Percentiles rank a stretch among this genome's conserved stretches.
phyloP scores from a whole-genome alignment of 2,329 filamentous ascomycete species.

The Xylaria sp. region DNA sequence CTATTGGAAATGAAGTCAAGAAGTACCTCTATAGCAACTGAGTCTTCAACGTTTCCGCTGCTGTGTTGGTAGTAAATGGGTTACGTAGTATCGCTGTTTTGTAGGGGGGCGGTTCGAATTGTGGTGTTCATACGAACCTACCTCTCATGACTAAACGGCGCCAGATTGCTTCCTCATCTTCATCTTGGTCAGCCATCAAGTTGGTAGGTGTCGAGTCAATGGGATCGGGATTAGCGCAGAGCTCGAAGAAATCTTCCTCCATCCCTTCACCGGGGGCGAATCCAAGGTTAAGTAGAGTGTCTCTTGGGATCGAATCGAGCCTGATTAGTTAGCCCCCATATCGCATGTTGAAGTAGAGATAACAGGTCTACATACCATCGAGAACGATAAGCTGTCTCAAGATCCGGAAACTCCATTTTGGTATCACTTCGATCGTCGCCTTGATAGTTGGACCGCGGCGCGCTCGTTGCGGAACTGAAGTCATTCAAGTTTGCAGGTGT shows the following conservation, averaged over 20 bases:
- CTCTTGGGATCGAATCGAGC: conserved; percentile 48
- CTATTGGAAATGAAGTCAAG: not conserved
- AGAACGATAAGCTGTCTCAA: conserved; percentile 43
- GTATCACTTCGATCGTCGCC: conserved; percentile 24
- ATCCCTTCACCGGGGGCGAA: conserved; percentile 49
- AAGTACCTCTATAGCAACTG: conserved; percentile 25
- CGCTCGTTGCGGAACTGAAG: conserved; percentile 25
- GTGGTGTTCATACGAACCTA: conserved; percentile 44
- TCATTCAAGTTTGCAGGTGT: conserved; percentile 36
- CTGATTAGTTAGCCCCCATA: conserved; percentile 38
- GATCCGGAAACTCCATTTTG: conserved; percentile 29
- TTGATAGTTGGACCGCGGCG: conserved; percentile 35
- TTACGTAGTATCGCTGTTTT: not conserved
- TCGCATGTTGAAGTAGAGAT: not conserved
- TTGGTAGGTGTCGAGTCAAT: conserved; percentile 44
- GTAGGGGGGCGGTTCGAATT: not conserved
- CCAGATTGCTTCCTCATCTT: conserved; percentile 51
- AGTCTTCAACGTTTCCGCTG: not conserved
- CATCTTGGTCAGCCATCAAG: conserved; percentile 44
- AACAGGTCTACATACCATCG: conserved; percentile 44
- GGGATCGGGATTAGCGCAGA: conserved; percentile 51
- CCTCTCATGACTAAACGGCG: conserved; percentile 50
- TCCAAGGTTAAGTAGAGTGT: conserved; percentile 50
- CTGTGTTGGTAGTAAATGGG: not conserved
- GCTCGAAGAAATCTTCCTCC: conserved; percentile 49